Evolutionary conservation across 139 green algal species (phyloP).

Genomic region (Closterium sp.): DNA sequence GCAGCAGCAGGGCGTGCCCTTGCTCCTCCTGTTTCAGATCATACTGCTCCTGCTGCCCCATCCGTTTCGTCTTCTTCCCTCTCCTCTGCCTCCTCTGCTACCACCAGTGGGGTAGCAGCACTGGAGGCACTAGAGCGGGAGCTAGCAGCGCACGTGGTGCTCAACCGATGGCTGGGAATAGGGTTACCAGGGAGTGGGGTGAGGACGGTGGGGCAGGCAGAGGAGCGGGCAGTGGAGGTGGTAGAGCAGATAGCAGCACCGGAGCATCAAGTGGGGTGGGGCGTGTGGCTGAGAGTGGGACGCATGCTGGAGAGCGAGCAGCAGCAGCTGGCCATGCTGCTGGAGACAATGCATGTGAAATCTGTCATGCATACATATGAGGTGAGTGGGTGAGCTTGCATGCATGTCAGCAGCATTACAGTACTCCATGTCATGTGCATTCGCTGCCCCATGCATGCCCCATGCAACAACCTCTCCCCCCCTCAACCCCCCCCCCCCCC

Average conservation of each 20-base stretch:
- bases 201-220: background rate
- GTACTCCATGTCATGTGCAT: too few relatives aligned
- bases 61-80: background rate
- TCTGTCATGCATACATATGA: conserved; percentile 2
- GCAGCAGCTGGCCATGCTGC: background rate
- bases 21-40: background rate
- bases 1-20: background rate
- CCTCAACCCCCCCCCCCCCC: too few relatives aligned
- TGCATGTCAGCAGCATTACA: too few relatives aligned
- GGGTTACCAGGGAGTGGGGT: background rate
- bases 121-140: background rate
- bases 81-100: too few relatives aligned
- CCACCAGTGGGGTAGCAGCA: background rate
- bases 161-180: conserved; percentile 3
- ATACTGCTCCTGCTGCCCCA: background rate
- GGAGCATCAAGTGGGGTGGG: background rate
- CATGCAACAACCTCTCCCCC: too few relatives aligned
- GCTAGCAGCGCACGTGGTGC: background rate
- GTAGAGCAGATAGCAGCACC: background rate
- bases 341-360: conserved; percentile 1
- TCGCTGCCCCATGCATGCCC: too few relatives aligned
- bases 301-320: background rate
- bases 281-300: background rate
- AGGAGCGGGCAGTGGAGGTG: background rate
- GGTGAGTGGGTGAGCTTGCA: too few relatives aligned